Evolutionary conservation across 2,329 filamentous ascomycete genomes (phyloP).

Genomic region (Aureobasidium vineae): DNA sequence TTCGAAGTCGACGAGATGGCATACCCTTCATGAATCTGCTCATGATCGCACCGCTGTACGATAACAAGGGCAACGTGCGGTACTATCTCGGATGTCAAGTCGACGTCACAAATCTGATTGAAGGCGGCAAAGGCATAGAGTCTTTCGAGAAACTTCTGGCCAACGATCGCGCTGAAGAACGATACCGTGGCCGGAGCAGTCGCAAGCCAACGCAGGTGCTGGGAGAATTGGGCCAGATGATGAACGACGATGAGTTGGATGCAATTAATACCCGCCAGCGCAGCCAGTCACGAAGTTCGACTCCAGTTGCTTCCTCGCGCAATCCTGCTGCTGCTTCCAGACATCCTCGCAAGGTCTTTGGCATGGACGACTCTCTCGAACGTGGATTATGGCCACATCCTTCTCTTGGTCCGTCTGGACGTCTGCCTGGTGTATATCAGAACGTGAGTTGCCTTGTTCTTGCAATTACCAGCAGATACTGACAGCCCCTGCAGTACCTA

Average conservation of each 20-base stretch:
- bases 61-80: slow-evolving; percentile 43
- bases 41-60: slow-evolving; percentile 43
- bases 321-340: background rate
- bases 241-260: slow-evolving; percentile 38
- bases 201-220: slow-evolving; percentile 34
- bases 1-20: slow-evolving; percentile 39
- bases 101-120: slow-evolving; percentile 42
- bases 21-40: slow-evolving; percentile 45
- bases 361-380: slow-evolving; percentile 37
- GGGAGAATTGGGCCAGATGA: slow-evolving; percentile 35
- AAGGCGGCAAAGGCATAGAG: slow-evolving; percentile 40
- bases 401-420: slow-evolving; percentile 37
- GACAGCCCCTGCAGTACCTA: slow-evolving; percentile 51
- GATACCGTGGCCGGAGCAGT: slow-evolving; percentile 31
- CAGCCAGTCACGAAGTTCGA: slow-evolving; percentile 27
- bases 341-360: slow-evolving; percentile 32
- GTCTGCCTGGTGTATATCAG: slow-evolving; percentile 42
- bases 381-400: slow-evolving; percentile 36
- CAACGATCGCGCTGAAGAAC: slow-evolving; percentile 35
- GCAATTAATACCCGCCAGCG: slow-evolving; percentile 33
- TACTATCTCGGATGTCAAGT: slow-evolving; percentile 45
- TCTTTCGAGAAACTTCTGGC: slow-evolving; percentile 39
- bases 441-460: slow-evolving; percentile 32
- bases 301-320: slow-evolving; percentile 27
- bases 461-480: background rate